A percentile compares a stretch with the other conserved stretches of the same genome.
phyloP scores from a whole-genome alignment of 1,284 basidiomycete genomes.

The Heterobasidion irregulare region DNA sequence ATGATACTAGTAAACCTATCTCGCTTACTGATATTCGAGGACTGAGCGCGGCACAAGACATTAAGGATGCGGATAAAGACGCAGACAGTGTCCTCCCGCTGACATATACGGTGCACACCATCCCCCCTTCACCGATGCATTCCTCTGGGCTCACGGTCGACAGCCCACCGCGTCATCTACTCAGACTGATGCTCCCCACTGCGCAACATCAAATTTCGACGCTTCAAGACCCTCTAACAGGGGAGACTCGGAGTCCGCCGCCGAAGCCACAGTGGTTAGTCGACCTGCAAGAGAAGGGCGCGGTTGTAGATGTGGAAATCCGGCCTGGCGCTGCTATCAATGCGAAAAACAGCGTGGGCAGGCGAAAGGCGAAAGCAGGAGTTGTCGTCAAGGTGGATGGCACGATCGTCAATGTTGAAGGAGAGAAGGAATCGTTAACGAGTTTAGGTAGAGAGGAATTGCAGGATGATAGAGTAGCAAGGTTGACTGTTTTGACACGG shows the following conservation, averaged over 20 bases:
- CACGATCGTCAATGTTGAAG: slow-evolving; percentile 43
- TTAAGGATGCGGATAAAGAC: slow-evolving; percentile 5
- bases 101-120: slow-evolving; percentile 47
- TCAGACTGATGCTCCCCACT: slow-evolving; percentile 76
- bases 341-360: not conserved
- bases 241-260: slow-evolving; percentile 53
- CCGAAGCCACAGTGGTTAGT: slow-evolving; percentile 70
- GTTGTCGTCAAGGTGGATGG: slow-evolving; percentile 46
- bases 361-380: slow-evolving; percentile 9
- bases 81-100: slow-evolving; percentile 36
- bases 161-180: slow-evolving; percentile 59
- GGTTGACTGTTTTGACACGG: slow-evolving; percentile 59
- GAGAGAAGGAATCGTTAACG: slow-evolving; percentile 70
- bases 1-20: slow-evolving; percentile 22
- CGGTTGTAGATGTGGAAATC: slow-evolving; percentile 53
- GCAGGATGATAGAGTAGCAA: slow-evolving; percentile 55
- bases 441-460: slow-evolving; percentile 64
- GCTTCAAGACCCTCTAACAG: slow-evolving; percentile 75
- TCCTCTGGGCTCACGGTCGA: slow-evolving; percentile 59
- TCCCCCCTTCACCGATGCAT: slow-evolving; percentile 75
- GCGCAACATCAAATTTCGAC: slow-evolving; percentile 69
- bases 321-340: slow-evolving; percentile 26
- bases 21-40: slow-evolving; percentile 5
- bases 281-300: slow-evolving; percentile 61
- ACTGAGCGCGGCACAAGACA: not conserved